Evolutionary conservation across 768 basidiomycete species (phyloP), one percentile per base, ranked within the genome.

Genomic region (Suillus subalutaceus): DNA sequence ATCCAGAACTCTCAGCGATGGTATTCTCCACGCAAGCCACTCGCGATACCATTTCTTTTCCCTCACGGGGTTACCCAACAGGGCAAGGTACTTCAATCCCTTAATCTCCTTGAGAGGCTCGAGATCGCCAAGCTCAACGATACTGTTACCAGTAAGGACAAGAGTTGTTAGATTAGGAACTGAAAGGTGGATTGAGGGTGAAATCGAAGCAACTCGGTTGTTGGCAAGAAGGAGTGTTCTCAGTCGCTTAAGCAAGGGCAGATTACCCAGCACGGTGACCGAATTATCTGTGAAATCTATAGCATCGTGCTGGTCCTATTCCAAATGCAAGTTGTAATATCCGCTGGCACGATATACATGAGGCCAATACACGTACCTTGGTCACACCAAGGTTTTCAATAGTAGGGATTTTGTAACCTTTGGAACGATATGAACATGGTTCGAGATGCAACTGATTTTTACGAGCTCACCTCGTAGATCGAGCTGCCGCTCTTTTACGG

Each of bases 321-420:
- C 26, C 15, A 48, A 60, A 63, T 65, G 63, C 41, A 62, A 68
- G 65, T 52, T 52, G 68, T 74, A 55, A 73, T 72, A 60, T 48
- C 26, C 40, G 65, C 59, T 56, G 62, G 65, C 40, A 58, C 15
- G 61, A 48, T 66, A 50, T 60, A 43, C 50, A 26, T 63, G 72
- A 73, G 66, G 66, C 57, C 68, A 71, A 65, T 61, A 65, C 48
- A 78, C 87, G 71, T 77, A 89, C 93, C 84, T 84, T 90, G 77
- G 94, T 94, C 69, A 96, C 92, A 84, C 94, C 95, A 70, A 97
- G 85, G 85, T 97, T 97, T 90, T 97, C 95, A 76, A 97, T 97
- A 64, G 92, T 88, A 63, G 95, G 94, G 70, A 96, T 96, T 86
- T 94, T 95, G 81, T 92, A 91, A 65, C 94, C 94, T 96, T 78